phyloP scores from a whole-genome alignment of 305 asterid genomes.

The Ajuga reptans region DNA sequence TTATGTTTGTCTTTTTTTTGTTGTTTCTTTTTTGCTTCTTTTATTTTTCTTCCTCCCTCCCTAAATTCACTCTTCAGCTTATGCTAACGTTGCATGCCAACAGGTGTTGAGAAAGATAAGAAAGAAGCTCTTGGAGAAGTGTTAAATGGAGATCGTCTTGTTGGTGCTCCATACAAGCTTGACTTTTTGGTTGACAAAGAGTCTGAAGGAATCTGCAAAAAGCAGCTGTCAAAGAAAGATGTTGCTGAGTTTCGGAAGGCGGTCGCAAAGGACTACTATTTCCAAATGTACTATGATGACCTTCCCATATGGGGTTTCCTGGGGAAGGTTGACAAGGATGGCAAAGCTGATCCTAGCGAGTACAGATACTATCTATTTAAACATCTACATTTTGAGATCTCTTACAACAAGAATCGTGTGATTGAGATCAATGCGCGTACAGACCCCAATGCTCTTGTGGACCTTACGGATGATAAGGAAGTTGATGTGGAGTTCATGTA shows the following conservation, averaged over 20 bases:
- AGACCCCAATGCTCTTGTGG: slow-evolving; percentile 64
- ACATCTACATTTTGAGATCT: slow-evolving; percentile 72
- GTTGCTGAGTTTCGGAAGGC: slow-evolving; percentile 60
- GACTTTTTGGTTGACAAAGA: slow-evolving; percentile 65
- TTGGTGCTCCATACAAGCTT: slow-evolving; percentile 76
- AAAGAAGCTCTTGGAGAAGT: slow-evolving; percentile 86
- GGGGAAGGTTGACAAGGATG: slow-evolving; percentile 75
- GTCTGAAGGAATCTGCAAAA: slow-evolving; percentile 59
- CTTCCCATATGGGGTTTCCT: slow-evolving; percentile 81
- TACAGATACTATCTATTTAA: slow-evolving; percentile 62
- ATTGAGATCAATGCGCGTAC: slow-evolving; percentile 74
- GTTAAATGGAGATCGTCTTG: slow-evolving; percentile 74
- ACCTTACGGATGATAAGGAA: slow-evolving; percentile 65
- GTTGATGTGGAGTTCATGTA: slow-evolving; percentile 62
- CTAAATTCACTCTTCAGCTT: background rate
- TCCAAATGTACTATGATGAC: slow-evolving; percentile 91
- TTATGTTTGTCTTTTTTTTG: background rate
- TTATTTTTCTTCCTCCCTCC: background rate
- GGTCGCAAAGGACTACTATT: slow-evolving; percentile 68
- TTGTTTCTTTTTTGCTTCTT: background rate
- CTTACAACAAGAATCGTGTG: slow-evolving; percentile 61
- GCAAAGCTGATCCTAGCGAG: slow-evolving; percentile 64
- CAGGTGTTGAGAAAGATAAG: slow-evolving; percentile 68
- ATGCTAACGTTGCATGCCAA: slow-evolving; percentile 1
- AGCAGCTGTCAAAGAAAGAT: slow-evolving; percentile 49